phyloP scores from a whole-genome alignment of 805 yeast genomes.

The Wickerhamiella australiensis region DNA sequence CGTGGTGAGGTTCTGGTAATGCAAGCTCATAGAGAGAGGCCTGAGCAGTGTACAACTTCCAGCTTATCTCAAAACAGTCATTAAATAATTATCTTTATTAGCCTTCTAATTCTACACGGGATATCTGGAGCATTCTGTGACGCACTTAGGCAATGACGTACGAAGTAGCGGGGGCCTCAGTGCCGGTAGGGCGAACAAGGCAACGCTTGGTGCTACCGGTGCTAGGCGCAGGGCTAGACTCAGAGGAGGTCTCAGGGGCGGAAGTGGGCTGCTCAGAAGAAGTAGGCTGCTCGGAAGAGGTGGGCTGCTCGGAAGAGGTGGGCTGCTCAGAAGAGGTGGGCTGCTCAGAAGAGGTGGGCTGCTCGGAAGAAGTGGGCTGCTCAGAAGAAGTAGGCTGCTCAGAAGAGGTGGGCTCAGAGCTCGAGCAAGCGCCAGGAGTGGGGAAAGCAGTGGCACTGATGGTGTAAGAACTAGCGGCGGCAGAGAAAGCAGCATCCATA shows the following conservation, averaged over 20 bases:
- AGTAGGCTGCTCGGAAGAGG: not conserved
- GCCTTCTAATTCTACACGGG: not conserved
- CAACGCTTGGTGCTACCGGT: slow-evolving; percentile 4
- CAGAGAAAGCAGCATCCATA: slow-evolving; percentile 12
- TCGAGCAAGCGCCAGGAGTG: slow-evolving; percentile 17
- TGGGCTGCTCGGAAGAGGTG: slow-evolving; percentile 1
- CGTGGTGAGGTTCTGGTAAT: no score
- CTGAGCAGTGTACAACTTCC: not conserved
- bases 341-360: slow-evolving; percentile 12
- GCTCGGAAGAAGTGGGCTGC: not conserved
- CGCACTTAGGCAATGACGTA: not conserved
- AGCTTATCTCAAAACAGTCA: not conserved
- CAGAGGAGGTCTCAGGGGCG: not conserved
- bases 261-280: not conserved
- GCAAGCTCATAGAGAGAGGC: no score
- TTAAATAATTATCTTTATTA: not conserved
- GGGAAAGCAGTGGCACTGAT: slow-evolving; percentile 17
- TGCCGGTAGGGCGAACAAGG: slow-evolving; percentile 6
- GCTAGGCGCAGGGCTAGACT: no score
- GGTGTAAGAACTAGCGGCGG: slow-evolving; percentile 12
- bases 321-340: slow-evolving; percentile 16
- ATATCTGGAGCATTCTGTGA: not conserved
- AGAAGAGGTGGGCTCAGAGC: slow-evolving; percentile 17
- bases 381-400: not conserved
- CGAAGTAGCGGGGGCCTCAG: slow-evolving; percentile 3